Conservation (phyloP, 164 flowering plant species). For the Litsea cubeba region DNA sequence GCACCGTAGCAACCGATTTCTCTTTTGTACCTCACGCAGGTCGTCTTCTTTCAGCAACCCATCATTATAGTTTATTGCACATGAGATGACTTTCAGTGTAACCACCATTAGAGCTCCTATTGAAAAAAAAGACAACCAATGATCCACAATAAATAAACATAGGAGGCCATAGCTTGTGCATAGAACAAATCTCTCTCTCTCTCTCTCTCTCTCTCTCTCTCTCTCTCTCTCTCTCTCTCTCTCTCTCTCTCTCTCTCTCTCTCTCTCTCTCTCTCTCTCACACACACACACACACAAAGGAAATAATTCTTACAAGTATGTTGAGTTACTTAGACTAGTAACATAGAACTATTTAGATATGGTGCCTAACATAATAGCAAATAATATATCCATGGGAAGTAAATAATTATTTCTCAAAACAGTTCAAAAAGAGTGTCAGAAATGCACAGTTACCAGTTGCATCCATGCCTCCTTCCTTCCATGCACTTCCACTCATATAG, state of each 20-base stretch:
- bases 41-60: conserved; percentile 78
- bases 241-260: conserved; percentile 3
- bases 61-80: conserved; percentile 87
- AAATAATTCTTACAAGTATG: too few species aligned
- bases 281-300: not conserved
- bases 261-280: not conserved
- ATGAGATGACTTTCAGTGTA: conserved; percentile 88
- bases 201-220: conserved; percentile 2
- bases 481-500: conserved; percentile 99
- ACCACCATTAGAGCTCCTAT: conserved; percentile 95
- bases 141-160: conserved; percentile 2
- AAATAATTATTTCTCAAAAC: not conserved
- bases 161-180: too few species aligned
- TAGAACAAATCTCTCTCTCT: too few species aligned
- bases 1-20: conserved; percentile 57
- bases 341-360: too few species aligned
- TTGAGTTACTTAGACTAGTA: too few species aligned
- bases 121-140: conserved; percentile 8
- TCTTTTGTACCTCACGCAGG: conserved; percentile 80
- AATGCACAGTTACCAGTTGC: conserved; percentile 67
- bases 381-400: too few species aligned
- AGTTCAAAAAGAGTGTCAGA: not conserved
- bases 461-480: conserved; percentile 99
- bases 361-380: too few species aligned
- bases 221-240: not conserved